These are phyloP conservation scores for Phialophora tarda DNA, from an alignment of 2,329 filamentous ascomycete genomes.

Conservation along the genomic window DNA sequence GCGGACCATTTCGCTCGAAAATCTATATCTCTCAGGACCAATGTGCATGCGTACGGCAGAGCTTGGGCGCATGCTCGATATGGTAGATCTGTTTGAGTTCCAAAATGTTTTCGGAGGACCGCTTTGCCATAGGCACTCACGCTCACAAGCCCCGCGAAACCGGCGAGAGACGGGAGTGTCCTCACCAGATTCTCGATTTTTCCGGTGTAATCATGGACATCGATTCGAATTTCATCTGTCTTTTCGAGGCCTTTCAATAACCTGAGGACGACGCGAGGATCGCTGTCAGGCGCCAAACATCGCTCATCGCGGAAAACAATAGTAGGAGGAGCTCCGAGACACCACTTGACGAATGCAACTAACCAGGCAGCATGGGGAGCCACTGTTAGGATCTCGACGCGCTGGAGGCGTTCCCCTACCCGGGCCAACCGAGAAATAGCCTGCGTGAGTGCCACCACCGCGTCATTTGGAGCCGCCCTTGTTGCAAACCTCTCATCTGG, in stretches of 20 bases:
- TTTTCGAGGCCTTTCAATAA: not conserved
- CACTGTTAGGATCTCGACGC: not conserved
- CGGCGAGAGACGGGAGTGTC: not conserved
- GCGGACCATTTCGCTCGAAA: not conserved
- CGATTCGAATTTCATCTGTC: not conserved
- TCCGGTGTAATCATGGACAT: not conserved
- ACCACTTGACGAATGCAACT: conserved; percentile 9
- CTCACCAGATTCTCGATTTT: conserved; percentile 1
- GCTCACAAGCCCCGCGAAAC: not conserved
- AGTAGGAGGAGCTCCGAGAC: not conserved
- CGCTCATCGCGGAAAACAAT: not conserved
- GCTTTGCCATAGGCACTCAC: conserved; percentile 1
- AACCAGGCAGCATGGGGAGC: not conserved
- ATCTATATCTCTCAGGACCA: not conserved
- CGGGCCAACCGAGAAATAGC: conserved; percentile 2
- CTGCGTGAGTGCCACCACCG: not conserved
- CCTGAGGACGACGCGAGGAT: not conserved
- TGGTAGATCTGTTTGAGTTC: not conserved
- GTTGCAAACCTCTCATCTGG: not conserved
- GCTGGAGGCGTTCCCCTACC: conserved; percentile 2
- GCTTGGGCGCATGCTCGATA: conserved; percentile 3
- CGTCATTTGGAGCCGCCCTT: not conserved
- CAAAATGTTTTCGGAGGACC: not conserved
- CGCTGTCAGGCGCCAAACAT: not conserved
- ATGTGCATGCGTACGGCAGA: not conserved